Percentiles rank a stretch among this genome's conserved stretches.
phyloP scores from a whole-genome alignment of 495 filamentous ascomycete species.

The Aspergillus funiculosus region DNA sequence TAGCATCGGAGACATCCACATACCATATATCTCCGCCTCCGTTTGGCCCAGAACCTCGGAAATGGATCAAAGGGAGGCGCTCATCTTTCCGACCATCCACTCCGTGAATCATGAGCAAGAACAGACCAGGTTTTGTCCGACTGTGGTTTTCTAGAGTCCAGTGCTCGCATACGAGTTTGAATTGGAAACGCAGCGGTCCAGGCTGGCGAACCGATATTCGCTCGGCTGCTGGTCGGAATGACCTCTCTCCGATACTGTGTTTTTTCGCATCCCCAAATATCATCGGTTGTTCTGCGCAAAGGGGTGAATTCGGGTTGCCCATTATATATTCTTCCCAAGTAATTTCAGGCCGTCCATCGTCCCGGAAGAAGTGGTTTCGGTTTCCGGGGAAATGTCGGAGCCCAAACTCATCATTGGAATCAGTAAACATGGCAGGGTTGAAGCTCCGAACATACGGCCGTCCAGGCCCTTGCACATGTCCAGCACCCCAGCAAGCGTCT shows the following conservation, averaged over 20 bases:
- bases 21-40: constrained; percentile 69
- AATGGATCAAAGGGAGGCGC: constrained; percentile 51
- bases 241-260: constrained; percentile 58
- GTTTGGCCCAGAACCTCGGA: constrained; percentile 38
- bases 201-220: constrained; percentile 49
- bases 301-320: constrained; percentile 41
- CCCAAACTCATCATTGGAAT: constrained; percentile 78
- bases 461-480: constrained; percentile 45
- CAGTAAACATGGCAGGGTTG: constrained; percentile 63
- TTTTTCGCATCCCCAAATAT: constrained; percentile 49
- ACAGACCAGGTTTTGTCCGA: constrained; percentile 54
- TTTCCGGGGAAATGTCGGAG: constrained; percentile 70
- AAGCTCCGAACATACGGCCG: constrained; percentile 62
- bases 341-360: constrained; percentile 49
- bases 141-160: constrained; percentile 67
- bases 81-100: constrained; percentile 62
- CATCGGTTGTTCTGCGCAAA: constrained; percentile 40
- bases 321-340: constrained; percentile 77
- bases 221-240: constrained; percentile 54
- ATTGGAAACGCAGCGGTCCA: constrained; percentile 66
- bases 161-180: constrained; percentile 68
- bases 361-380: constrained; percentile 59
- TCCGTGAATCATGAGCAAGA: constrained; percentile 60
- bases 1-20: constrained; percentile 57
- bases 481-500: constrained; percentile 91